These are phyloP conservation scores for Lomentospora prolificans DNA, from an alignment of 2,329 filamentous ascomycete genomes.

Conservation along the genomic window DNA sequence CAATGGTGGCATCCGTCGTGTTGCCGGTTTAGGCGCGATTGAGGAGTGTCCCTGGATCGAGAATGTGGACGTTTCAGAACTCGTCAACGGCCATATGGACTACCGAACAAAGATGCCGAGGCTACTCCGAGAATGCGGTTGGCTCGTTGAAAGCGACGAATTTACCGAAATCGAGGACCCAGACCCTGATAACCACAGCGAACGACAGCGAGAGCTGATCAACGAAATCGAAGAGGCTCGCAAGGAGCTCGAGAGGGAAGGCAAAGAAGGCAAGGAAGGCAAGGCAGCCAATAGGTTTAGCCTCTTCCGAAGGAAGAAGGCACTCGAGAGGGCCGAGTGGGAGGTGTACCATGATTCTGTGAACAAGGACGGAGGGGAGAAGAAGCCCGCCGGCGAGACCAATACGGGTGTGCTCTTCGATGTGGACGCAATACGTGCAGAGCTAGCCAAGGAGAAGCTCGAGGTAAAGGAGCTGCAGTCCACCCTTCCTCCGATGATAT, in stretches of 20 bases:
- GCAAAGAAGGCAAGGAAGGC: constrained; percentile 47
- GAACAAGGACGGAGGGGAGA: constrained; percentile 27
- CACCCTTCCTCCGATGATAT: constrained; percentile 82
- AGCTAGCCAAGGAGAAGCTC: constrained; percentile 61
- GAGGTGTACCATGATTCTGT: constrained; percentile 76
- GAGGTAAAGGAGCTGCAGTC: constrained; percentile 74
- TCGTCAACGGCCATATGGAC: constrained; percentile 90
- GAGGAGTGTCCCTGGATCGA: constrained; percentile 72
- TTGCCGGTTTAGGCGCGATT: constrained; percentile 74
- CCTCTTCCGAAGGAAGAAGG: constrained; percentile 77
- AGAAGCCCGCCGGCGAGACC: constrained; percentile 26
- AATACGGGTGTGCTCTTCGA: constrained; percentile 75
- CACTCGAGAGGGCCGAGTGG: constrained; percentile 77
- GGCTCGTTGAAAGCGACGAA: constrained; percentile 84
- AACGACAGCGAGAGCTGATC: constrained; percentile 85
- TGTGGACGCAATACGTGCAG: constrained; percentile 83
- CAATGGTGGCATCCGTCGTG: constrained; percentile 77
- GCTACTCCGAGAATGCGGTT: constrained; percentile 78
- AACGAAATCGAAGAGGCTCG: constrained; percentile 94
- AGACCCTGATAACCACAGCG: constrained; percentile 83
- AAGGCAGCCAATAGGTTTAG: constrained; percentile 48
- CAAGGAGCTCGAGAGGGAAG: constrained; percentile 73
- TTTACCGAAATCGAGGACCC: constrained; percentile 96
- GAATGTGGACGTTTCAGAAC: constrained; percentile 77
- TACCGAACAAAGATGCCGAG: constrained; percentile 89